A percentile compares a stretch with the other conserved stretches of the same genome.
Conservation (phyloP, 805 yeast species). For the Ogataea minuta region DNA sequence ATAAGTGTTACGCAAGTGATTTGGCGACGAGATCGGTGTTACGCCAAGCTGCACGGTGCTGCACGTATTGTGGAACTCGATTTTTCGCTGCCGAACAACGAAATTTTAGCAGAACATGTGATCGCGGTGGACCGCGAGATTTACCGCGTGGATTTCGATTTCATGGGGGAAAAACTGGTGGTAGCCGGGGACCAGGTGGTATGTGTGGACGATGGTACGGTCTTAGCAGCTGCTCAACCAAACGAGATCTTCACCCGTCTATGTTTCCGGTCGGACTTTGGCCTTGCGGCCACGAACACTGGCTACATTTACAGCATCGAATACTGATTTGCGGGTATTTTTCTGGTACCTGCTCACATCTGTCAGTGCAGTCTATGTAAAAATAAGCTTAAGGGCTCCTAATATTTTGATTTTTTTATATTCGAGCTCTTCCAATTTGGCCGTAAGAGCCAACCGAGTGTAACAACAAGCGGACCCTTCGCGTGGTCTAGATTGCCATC, state of each 20-base stretch:
- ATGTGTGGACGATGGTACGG: not conserved
- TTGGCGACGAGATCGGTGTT: slow-evolving; percentile 6
- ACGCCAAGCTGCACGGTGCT: slow-evolving; percentile 16
- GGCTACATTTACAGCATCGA: slow-evolving; percentile 3
- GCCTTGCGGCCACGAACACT: slow-evolving; percentile 5
- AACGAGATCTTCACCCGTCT: not conserved
- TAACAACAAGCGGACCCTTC: not conserved
- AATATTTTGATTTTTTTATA: slow-evolving; percentile 5
- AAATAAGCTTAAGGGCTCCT: slow-evolving; percentile 7
- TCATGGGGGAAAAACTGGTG: slow-evolving; percentile 5
- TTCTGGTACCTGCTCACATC: not conserved
- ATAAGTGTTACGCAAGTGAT: slow-evolving; percentile 17
- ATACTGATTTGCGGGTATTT: not conserved
- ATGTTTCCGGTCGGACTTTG: not conserved
- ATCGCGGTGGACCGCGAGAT: slow-evolving; percentile 7
- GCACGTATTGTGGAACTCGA: slow-evolving; percentile 12
- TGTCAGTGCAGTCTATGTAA: no score
- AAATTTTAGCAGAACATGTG: slow-evolving; percentile 8
- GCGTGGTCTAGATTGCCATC: not conserved
- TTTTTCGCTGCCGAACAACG: slow-evolving; percentile 12
- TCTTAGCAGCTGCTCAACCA: not conserved
- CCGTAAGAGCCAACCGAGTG: not conserved
- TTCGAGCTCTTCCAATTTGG: slow-evolving; percentile 3
- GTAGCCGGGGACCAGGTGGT: slow-evolving; percentile 9
- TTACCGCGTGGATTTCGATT: slow-evolving; percentile 15